Evolutionary conservation across 352 stramenopile species (phyloP).

Genomic region (Phytophthora fragariae): DNA sequence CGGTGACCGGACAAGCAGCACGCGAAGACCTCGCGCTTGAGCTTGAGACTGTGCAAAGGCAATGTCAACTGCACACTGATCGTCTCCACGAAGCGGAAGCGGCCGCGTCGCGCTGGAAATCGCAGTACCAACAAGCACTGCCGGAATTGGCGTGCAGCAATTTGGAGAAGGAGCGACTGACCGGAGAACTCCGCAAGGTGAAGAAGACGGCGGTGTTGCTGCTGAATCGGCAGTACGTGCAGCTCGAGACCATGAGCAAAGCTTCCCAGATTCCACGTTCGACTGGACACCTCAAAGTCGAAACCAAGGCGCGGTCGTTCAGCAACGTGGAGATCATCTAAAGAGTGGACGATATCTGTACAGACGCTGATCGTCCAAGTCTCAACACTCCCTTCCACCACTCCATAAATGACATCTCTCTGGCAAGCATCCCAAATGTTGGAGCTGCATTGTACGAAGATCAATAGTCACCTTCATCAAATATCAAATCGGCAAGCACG

Average conservation of each 20-base stretch:
- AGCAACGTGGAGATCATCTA: conserved; percentile 18
- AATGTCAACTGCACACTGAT: conserved; percentile 5
- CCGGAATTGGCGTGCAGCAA: conserved; percentile 18
- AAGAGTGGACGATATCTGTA: neutral
- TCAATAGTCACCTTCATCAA: neutral
- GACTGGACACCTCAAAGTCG: neutral
- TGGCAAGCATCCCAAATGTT: neutral
- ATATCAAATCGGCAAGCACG: neutral
- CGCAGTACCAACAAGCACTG: conserved; percentile 24
- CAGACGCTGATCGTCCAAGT: conserved; percentile 1
- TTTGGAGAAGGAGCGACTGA: conserved; percentile 27
- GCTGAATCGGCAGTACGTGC: conserved; percentile 30
- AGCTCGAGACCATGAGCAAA: conserved; percentile 13
- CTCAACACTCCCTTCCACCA: neutral
- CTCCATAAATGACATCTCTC: neutral
- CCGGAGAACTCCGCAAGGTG: conserved; percentile 30
- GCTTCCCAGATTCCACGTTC: conserved; percentile 1
- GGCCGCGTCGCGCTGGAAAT: conserved; percentile 24
- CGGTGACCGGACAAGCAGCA: conserved; percentile 4
- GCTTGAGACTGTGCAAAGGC: conserved; percentile 16
- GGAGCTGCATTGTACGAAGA: neutral
- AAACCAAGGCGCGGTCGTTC: conserved; percentile 30
- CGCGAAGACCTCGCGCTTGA: conserved; percentile 10
- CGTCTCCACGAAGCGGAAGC: conserved; percentile 30
- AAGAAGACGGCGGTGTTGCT: conserved; percentile 38